A percentile compares a stretch with the other conserved stretches of the same genome.
Evolutionary conservation across 352 stramenopile species (phyloP).

Genomic region (Lagenidium giganteum): DNA sequence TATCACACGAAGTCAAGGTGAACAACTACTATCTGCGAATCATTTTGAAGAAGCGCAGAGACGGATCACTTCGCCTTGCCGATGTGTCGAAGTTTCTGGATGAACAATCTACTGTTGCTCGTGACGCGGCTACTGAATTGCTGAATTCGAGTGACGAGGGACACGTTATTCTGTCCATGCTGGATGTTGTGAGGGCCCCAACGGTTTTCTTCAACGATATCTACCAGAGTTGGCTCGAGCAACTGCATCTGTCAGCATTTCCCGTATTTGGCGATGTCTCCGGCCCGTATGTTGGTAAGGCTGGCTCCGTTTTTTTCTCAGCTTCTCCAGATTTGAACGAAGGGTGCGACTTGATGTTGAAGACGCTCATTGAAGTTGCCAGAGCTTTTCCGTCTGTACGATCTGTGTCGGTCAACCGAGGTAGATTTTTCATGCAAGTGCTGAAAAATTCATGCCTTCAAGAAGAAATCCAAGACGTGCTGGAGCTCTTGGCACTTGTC

Average conservation of each 20-base stretch:
- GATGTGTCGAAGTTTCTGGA: constrained; percentile 43
- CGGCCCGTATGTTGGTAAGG: too few species aligned
- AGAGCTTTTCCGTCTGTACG: constrained; percentile 36
- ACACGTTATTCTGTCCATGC: constrained; percentile 57
- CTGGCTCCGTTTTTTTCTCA: too few species aligned
- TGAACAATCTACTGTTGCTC: constrained; percentile 28
- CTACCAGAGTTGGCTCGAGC: constrained; percentile 79
- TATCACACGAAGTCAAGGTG: constrained; percentile 61
- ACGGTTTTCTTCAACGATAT: constrained; percentile 68
- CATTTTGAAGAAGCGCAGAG: constrained; percentile 57
- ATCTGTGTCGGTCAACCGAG: constrained; percentile 3
- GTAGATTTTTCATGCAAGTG: constrained; percentile 16
- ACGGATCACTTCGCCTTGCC: constrained; percentile 57
- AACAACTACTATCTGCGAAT: constrained; percentile 67
- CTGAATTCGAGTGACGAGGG: constrained; percentile 19
- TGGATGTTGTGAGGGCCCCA: constrained; percentile 60
- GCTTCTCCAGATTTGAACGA: constrained; percentile 4
- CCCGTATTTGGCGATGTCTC: too few species aligned
- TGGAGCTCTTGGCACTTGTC: constrained; percentile 56
- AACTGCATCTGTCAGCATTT: constrained; percentile 49
- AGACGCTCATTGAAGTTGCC: constrained; percentile 62
- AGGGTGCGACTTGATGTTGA: constrained; percentile 48
- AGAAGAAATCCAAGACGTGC: constrained; percentile 53
- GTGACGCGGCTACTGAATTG: constrained; percentile 37
- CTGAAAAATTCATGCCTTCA: constrained; percentile 28